phyloP scores from a whole-genome alignment of 176 grass and related monocot species.

The Lolium multiflorum region DNA sequence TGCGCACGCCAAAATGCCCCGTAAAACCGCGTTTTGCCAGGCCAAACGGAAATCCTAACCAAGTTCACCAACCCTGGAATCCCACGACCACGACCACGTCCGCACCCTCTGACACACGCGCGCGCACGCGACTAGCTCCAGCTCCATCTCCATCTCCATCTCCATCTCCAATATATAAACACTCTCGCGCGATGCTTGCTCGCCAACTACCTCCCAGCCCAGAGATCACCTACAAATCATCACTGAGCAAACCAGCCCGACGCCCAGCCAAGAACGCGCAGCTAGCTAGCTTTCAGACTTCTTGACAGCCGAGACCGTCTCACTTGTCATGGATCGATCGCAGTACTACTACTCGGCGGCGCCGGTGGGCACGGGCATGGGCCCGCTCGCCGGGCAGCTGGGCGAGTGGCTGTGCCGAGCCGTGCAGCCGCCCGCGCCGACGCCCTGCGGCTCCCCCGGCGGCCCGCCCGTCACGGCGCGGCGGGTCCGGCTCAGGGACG shows the following conservation, averaged over 20 bases:
- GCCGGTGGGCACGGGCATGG: constrained; percentile 19
- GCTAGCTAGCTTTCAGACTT: background rate
- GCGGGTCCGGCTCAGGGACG: constrained; percentile 60
- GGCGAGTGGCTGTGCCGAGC: constrained; percentile 54
- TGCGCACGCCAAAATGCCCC: background rate
- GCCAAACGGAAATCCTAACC: background rate
- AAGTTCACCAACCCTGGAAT: background rate
- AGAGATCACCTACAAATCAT: background rate
- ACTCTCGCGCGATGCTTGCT: constrained; percentile 15
- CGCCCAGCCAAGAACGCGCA: background rate
- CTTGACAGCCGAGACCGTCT: background rate
- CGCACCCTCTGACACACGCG: background rate
- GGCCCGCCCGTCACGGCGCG: constrained; percentile 71
- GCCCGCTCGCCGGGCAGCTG: constrained; percentile 44
- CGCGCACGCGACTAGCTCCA: background rate
- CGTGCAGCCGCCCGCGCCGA: constrained; percentile 56
- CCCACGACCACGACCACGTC: constrained; percentile 42
- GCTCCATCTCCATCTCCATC: background rate
- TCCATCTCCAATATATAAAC: constrained; percentile 28
- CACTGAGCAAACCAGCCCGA: background rate
- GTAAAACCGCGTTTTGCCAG: constrained; percentile 45
- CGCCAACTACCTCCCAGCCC: background rate
- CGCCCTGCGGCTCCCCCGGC: constrained; percentile 66
- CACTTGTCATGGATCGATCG: constrained; percentile 19
- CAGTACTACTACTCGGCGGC: constrained; percentile 12